These are phyloP conservation scores for Ceratocystis diversiconidia DNA, from an alignment of 2,329 filamentous ascomycete genomes.

Conservation along the genomic window DNA sequence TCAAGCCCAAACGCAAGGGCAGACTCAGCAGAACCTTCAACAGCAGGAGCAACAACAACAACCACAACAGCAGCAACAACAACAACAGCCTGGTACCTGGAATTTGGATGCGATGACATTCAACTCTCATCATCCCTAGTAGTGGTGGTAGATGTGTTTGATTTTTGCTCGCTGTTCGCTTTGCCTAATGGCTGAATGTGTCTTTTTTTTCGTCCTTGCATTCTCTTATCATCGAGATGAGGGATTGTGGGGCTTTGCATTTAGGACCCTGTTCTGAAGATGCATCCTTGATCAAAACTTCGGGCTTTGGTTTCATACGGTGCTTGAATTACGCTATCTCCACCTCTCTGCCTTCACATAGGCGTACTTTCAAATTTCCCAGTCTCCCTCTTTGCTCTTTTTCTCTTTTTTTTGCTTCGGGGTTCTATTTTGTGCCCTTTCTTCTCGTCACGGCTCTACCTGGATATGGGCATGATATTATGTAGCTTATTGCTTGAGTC, in stretches of 20 bases:
- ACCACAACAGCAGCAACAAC: background rate
- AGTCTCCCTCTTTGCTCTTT: background rate
- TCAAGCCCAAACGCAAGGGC: background rate
- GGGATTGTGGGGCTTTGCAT: no score
- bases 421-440: background rate
- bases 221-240: no score
- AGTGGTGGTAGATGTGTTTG: background rate
- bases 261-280: background rate
- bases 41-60: background rate
- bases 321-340: background rate
- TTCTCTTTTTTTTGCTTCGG: background rate
- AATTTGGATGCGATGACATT: background rate
- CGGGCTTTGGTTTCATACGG: background rate
- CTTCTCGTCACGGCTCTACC: background rate
- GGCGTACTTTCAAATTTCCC: background rate
- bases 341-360: background rate
- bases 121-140: background rate
- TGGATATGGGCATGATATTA: background rate
- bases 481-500: background rate
- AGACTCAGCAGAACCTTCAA: background rate
- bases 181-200: background rate
- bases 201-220: no score
- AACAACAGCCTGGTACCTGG: background rate
- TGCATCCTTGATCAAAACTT: background rate
- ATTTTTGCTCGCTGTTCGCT: background rate